Evolutionary conservation across 441 rosid species (phyloP).

Genomic region (Corymbia calophylla): DNA sequence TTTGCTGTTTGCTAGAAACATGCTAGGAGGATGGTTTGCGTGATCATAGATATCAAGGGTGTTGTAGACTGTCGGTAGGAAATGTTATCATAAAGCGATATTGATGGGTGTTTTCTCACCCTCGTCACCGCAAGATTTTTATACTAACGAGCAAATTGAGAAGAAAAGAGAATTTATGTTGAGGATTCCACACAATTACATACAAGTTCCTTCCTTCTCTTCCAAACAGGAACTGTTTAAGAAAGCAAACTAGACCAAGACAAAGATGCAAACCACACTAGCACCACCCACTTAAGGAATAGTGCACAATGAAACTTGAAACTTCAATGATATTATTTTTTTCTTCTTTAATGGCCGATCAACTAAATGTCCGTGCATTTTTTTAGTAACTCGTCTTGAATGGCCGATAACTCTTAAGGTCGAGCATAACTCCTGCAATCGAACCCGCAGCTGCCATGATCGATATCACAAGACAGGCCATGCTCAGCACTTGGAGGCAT

Average conservation of each 20-base stretch:
- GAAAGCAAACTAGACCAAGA: background rate
- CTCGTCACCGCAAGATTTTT: background rate
- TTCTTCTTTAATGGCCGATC: background rate
- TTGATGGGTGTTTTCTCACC: background rate
- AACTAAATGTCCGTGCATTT: background rate
- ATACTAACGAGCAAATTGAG: background rate
- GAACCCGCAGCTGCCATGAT: conserved; percentile 37
- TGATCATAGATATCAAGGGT: background rate
- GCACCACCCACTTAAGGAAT: background rate
- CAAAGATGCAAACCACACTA: conserved; percentile 4
- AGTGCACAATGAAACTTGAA: background rate
- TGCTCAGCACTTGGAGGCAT: conserved; percentile 35
- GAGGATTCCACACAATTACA: conserved; percentile 2
- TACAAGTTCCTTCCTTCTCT: background rate
- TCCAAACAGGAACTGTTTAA: background rate
- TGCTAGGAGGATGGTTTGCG: background rate
- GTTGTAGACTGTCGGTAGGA: background rate
- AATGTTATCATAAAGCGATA: background rate
- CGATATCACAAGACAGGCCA: conserved; percentile 31
- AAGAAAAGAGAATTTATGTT: conserved; percentile 4
- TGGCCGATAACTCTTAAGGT: conserved; percentile 34
- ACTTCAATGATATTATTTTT: background rate
- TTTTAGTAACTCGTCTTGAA: conserved; percentile 27
- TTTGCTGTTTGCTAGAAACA: background rate
- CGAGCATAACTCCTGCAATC: conserved; percentile 28